Base-by-base conservation (phyloP, 768 basidiomycete species). In the Lyophyllum decastes region DNA sequence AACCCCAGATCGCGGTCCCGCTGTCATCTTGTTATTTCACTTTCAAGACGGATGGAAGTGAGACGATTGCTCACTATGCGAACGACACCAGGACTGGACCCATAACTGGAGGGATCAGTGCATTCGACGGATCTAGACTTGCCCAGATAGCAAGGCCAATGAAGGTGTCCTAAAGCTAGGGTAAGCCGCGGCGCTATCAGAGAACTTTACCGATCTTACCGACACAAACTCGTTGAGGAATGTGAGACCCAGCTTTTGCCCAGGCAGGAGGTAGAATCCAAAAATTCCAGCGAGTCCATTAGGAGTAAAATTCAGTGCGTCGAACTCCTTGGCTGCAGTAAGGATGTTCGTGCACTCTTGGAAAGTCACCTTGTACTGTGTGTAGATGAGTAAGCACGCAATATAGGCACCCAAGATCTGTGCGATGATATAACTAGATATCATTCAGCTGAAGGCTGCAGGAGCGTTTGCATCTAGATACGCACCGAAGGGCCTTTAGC, bases 341-440 rank as follows among this genome's bases (percentile, higher is more conserved):
- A 78, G 49, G 3, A 61, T 61, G 16, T 40, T 61, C 59, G 82
- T 82, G 17, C 72, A 67, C 11, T 60, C 53, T 48, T 69, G 61
- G 35, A 90, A 75, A 48, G 78, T 55, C 45, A 79, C 72, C 59
- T 80, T 80, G 74, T 86, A 91, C 62, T 89, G 85, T 5, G 76
- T 75, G 65, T 90, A 90, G 49, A 86, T 67, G 46, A 85, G 57
- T 38, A 87, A 71, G 54, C 80, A 82, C 0, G 85, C 89, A 59
- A 89, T 68, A 61, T 85, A 88, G 12, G 79, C 84, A 4, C 88
- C 90, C 4, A 88, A 60, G 59, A 88, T 77, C 65, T 92, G 89
- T 0, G 86, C 81, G 12, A 80, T 41, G 57, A 89, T 86, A 64
- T 88, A 90, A 70, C 87, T 88, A 40, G 9, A 0, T 2, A 4